These are phyloP conservation scores for Globisporangium spiculum DNA, from an alignment of 352 stramenopile genomes.

Conservation along the genomic window DNA sequence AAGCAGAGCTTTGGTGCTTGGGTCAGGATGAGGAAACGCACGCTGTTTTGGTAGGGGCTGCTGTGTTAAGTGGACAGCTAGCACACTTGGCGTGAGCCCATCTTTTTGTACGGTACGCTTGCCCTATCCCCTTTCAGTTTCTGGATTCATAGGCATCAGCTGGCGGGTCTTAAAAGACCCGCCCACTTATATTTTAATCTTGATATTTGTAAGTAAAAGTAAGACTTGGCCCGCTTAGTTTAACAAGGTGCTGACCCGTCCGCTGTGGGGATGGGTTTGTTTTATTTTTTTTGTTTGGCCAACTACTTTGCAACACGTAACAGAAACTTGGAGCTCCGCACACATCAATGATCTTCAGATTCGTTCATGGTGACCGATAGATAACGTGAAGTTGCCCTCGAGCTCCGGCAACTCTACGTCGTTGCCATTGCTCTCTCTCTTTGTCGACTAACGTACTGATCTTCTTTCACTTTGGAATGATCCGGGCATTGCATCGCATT, in stretches of 20 bases:
- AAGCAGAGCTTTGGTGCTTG: conserved; percentile 9
- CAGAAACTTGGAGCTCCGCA: neutral
- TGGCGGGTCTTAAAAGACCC: neutral
- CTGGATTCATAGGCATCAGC: neutral
- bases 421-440: too few species aligned
- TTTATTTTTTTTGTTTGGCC: neutral
- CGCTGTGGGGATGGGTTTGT: neutral
- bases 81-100: neutral
- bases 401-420: too few species aligned
- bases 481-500: too few species aligned
- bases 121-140: neutral
- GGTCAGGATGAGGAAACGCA: neutral
- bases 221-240: neutral
- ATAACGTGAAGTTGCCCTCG: too few species aligned
- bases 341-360: too few species aligned
- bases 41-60: neutral
- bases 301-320: neutral
- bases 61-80: neutral
- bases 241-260: neutral
- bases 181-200: too few species aligned
- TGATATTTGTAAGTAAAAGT: neutral
- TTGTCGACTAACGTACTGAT: too few species aligned
- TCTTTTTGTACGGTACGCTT: neutral
- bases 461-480: too few species aligned
- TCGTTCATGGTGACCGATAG: too few species aligned